Conservation (phyloP, 2,329 filamentous ascomycete species). For the Nemania diffusa region DNA sequence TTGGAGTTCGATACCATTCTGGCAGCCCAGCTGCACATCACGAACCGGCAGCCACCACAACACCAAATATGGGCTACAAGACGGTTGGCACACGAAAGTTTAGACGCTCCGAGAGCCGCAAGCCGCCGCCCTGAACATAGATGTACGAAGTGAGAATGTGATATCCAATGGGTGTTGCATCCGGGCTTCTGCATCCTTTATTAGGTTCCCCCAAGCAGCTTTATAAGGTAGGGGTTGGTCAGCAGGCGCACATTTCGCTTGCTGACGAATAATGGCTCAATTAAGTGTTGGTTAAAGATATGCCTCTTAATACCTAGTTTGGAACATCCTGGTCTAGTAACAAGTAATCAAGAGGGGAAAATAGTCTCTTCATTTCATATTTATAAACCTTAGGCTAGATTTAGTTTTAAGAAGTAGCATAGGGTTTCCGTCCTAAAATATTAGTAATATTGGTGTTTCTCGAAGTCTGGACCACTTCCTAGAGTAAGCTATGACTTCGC, state of each 20-base stretch:
- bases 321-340: neutral
- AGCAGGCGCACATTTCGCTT: neutral
- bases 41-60: neutral
- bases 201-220: constrained; percentile 13
- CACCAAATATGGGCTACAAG: constrained; percentile 5
- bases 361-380: neutral
- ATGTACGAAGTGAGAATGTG: neutral
- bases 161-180: constrained; percentile 14
- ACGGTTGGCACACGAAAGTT: constrained; percentile 22
- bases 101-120: constrained; percentile 27
- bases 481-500: constrained; percentile 22
- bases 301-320: neutral
- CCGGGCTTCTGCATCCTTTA: constrained; percentile 25
- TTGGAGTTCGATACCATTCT: constrained; percentile 24
- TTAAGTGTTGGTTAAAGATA: neutral
- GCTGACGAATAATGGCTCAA: neutral
- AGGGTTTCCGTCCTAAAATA: neutral
- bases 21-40: constrained; percentile 20
- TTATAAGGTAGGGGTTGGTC: neutral
- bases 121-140: constrained; percentile 5
- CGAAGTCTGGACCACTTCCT: neutral
- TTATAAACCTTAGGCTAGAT: neutral
- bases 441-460: neutral
- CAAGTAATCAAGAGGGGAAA: neutral
- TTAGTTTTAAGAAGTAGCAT: neutral